phyloP scores from a whole-genome alignment of 2,329 filamentous ascomycete species.

The Byssothecium circinans region DNA sequence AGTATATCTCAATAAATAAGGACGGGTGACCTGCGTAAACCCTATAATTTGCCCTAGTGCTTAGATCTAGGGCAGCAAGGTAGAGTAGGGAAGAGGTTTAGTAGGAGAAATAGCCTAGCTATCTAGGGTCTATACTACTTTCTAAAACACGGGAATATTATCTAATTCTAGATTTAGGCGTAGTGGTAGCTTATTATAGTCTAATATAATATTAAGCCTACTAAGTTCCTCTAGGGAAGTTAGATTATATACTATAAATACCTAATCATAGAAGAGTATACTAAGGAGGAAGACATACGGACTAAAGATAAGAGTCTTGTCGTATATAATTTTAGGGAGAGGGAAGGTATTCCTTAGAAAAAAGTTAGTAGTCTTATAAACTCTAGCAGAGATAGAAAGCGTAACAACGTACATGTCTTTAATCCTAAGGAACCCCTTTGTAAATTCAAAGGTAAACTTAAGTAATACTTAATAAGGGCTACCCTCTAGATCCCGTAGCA shows the following conservation, averaged over 20 bases:
- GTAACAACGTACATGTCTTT: constrained; percentile 28
- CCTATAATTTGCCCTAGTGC: constrained; percentile 36
- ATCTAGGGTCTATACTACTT: constrained; percentile 21
- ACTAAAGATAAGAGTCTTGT: constrained; percentile 39
- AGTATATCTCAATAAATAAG: constrained; percentile 41
- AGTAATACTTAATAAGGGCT: constrained; percentile 13
- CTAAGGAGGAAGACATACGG: constrained; percentile 32
- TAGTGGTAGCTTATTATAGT: constrained; percentile 36
- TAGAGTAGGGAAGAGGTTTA: constrained; percentile 24
- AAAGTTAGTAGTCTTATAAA: constrained; percentile 1
- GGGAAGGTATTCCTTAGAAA: constrained; percentile 31
- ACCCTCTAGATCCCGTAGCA: constrained; percentile 18
- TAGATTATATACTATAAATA: constrained; percentile 38
- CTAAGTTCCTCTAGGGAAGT: constrained; percentile 40
- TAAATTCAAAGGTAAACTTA: constrained; percentile 23
- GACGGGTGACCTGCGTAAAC: constrained; percentile 36
- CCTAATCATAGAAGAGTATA: constrained; percentile 38
- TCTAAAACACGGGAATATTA: constrained; percentile 37
- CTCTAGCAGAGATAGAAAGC: neutral
- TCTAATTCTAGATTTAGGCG: constrained; percentile 36
- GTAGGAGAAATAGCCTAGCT: constrained; percentile 30
- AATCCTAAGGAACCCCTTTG: constrained; percentile 15
- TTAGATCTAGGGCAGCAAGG: constrained; percentile 31
- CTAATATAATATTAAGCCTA: constrained; percentile 35
- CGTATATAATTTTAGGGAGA: constrained; percentile 37